phyloP scores from a whole-genome alignment of 2,329 filamentous ascomycete genomes.

The Colletotrichum chlorophyti region DNA sequence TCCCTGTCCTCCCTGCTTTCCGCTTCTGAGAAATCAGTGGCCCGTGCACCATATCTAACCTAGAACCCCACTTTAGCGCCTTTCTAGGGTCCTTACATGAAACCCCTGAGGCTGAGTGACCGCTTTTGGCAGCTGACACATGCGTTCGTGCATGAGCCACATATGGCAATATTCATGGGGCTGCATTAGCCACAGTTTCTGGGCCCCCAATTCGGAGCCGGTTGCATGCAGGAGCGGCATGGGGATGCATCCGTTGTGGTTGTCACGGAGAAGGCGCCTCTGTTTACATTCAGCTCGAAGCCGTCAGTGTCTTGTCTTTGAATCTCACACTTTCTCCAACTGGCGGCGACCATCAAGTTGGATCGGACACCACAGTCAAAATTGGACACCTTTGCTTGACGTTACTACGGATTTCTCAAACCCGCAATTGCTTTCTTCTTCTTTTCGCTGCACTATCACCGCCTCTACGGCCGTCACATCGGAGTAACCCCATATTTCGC shows the following conservation, averaged over 20 bases:
- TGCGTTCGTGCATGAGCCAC: background rate
- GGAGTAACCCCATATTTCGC: conserved; percentile 21
- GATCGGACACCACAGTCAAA: background rate
- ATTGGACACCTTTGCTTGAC: background rate
- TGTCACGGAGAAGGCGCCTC: conserved; percentile 32
- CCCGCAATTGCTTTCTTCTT: conserved; percentile 1
- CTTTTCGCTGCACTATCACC: conserved; percentile 1
- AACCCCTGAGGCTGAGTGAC: conserved; percentile 16
- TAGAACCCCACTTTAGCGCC: conserved; percentile 26
- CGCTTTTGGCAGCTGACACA: background rate
- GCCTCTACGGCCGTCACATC: background rate
- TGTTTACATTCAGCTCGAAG: conserved; percentile 25
- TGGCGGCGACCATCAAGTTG: conserved; percentile 1
- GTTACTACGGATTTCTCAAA: background rate
- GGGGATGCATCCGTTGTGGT: conserved; percentile 34
- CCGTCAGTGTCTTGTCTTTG: conserved; percentile 8
- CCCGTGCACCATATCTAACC: conserved; percentile 20
- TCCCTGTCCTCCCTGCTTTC: conserved; percentile 18
- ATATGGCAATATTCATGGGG: too few relatives aligned
- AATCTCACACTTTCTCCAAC: background rate
- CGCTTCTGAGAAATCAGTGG: conserved; percentile 12
- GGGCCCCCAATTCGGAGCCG: background rate
- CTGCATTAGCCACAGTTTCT: conserved; percentile 18
- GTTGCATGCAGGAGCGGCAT: conserved; percentile 2
- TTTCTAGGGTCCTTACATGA: conserved; percentile 24